Percentiles rank a stretch among this genome's conserved stretches.
Evolutionary conservation across 768 basidiomycete species (phyloP).

Genomic region (Pleurotus sapidus): DNA sequence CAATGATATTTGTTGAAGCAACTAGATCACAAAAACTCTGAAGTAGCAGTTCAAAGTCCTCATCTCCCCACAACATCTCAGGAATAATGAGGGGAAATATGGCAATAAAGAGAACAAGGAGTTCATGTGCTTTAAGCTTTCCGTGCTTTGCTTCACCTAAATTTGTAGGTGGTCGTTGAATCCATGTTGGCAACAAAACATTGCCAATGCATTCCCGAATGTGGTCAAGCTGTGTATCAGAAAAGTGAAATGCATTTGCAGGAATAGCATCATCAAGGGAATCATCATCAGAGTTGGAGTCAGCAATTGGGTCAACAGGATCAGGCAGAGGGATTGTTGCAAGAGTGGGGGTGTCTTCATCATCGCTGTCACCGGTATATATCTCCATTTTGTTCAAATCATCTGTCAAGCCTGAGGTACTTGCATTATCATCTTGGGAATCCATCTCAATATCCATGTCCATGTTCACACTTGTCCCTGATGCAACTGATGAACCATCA

Average conservation of each 20-base stretch:
- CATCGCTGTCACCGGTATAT: slow-evolving; percentile 13
- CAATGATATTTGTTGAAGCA: slow-evolving; percentile 21
- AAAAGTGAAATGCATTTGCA: slow-evolving; percentile 13
- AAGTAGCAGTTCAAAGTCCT: slow-evolving; percentile 10
- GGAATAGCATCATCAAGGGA: neutral
- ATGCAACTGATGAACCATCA: neutral
- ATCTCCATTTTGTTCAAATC: slow-evolving; percentile 6
- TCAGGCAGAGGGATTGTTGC: neutral
- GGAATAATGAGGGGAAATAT: slow-evolving; percentile 28
- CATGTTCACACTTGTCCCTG: neutral
- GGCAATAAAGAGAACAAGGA: slow-evolving; percentile 20
- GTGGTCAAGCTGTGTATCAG: slow-evolving; percentile 4
- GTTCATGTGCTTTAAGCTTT: slow-evolving; percentile 31
- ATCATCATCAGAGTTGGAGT: neutral
- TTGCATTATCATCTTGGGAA: neutral
- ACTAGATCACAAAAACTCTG: slow-evolving; percentile 22
- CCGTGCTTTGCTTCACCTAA: slow-evolving; percentile 27
- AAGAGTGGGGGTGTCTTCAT: neutral
- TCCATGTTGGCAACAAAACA: slow-evolving; percentile 16
- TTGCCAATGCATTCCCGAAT: slow-evolving; percentile 18
- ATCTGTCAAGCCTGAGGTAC: neutral
- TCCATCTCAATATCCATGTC: neutral
- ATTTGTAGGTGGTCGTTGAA: slow-evolving; percentile 24
- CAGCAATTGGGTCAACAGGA: too few relatives aligned
- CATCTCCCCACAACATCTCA: slow-evolving; percentile 19